phyloP scores from a whole-genome alignment of 1,139 yeast genomes.

The Geotrichum fermentans region DNA sequence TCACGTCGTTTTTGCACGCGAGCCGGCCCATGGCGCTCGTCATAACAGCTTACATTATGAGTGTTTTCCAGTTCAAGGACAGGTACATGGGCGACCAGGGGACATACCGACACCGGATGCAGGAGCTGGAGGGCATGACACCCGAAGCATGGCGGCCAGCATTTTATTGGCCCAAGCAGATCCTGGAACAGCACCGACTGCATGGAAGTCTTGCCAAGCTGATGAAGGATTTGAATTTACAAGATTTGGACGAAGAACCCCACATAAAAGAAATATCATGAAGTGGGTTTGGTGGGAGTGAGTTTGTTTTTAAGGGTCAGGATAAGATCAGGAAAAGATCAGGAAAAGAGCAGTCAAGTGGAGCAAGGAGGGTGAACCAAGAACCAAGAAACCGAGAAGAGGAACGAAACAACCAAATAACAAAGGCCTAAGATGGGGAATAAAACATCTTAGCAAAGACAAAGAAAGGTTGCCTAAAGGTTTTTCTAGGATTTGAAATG shows the following conservation, averaged over 20 bases:
- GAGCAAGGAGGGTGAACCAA: too few relatives aligned
- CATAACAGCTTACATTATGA: conserved; percentile 6
- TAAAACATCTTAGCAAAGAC: too few relatives aligned
- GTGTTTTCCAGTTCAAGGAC: conserved; percentile 6
- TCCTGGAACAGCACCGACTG: conserved; percentile 6
- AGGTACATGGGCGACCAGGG: neutral
- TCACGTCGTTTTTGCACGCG: neutral
- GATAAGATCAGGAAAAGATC: too few relatives aligned
- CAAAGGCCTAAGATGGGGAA: too few relatives aligned
- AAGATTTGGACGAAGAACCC: neutral
- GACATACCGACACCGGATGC: conserved; percentile 3
- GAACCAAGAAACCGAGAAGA: too few relatives aligned
- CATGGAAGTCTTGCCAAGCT: conserved; percentile 7
- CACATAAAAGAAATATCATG: neutral
- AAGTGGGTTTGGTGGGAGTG: too few relatives aligned
- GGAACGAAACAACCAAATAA: too few relatives aligned
- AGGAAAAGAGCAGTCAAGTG: too few relatives aligned
- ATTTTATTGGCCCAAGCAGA: conserved; percentile 14
- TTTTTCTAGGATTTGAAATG: too few relatives aligned
- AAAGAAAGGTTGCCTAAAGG: too few relatives aligned
- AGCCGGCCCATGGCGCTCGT: conserved; percentile 15
- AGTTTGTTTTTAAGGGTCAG: too few relatives aligned
- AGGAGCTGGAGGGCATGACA: conserved; percentile 2
- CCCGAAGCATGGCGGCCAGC: conserved; percentile 11
- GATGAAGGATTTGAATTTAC: conserved; percentile 4